A percentile compares a stretch with the other conserved stretches of the same genome.
Evolutionary conservation across 768 basidiomycete species (phyloP).

Genomic region (Macrolepiota dolichaula): DNA sequence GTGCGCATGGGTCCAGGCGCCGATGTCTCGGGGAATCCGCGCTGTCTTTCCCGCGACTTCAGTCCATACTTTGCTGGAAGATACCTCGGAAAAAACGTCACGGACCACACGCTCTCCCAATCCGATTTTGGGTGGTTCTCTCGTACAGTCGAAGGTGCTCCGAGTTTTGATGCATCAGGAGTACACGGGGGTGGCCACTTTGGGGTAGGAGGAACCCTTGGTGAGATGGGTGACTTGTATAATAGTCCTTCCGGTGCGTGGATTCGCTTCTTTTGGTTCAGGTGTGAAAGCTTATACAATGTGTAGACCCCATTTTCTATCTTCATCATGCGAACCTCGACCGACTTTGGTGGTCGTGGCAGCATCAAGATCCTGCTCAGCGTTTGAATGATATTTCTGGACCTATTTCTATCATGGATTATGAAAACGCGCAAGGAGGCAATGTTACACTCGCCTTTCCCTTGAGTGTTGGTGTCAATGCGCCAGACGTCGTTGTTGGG

Average conservation of each 20-base stretch:
- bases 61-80: conserved; percentile 17
- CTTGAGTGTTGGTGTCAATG: conserved; percentile 18
- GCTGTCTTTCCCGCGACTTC: conserved; percentile 18
- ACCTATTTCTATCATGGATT: conserved; percentile 18
- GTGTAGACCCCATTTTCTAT: not conserved
- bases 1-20: not conserved
- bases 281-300: not conserved
- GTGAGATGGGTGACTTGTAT: not conserved
- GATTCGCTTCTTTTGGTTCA: not conserved
- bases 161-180: conserved; percentile 2
- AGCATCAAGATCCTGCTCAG: not conserved
- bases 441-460: conserved; percentile 22
- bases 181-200: not conserved
- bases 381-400: conserved; percentile 23
- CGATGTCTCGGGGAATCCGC: conserved; percentile 15
- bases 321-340: not conserved
- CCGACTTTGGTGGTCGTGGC: not conserved
- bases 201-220: not conserved
- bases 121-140: conserved; percentile 18
- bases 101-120: conserved; percentile 13
- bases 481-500: not conserved
- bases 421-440: conserved; percentile 15
- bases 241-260: not conserved
- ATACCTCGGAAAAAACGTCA: conserved; percentile 15
- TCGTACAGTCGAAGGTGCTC: conserved; percentile 15